Evolutionary conservation across 2,329 filamentous ascomycete genomes (phyloP).

Genomic region (Aureobasidium subglaciale): DNA sequence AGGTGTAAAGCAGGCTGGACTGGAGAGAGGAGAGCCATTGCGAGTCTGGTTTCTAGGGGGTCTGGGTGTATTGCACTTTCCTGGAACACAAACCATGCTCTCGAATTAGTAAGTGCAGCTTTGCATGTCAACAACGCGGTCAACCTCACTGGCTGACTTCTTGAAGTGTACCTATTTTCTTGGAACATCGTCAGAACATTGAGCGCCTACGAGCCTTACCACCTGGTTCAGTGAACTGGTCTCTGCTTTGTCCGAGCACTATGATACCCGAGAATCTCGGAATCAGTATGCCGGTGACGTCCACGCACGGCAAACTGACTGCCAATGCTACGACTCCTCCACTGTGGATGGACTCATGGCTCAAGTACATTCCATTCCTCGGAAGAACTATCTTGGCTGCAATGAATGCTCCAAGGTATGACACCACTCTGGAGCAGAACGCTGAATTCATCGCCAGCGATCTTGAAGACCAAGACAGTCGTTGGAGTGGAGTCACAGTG

Average conservation of each 20-base stretch:
- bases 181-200: conserved; percentile 31
- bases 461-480: conserved; percentile 26
- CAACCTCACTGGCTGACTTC: background rate
- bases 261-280: conserved; percentile 31
- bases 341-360: conserved; percentile 30
- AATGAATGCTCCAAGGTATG: conserved; percentile 29
- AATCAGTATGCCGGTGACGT: conserved; percentile 26
- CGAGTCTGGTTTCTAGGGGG: conserved; percentile 35
- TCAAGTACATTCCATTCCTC: conserved; percentile 28
- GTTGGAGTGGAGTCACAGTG: conserved; percentile 31
- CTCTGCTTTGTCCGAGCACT: conserved; percentile 31
- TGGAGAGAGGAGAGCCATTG: conserved; percentile 28
- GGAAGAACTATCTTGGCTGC: conserved; percentile 26
- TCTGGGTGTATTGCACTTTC: conserved; percentile 31
- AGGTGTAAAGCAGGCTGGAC: conserved; percentile 29
- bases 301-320: conserved; percentile 22
- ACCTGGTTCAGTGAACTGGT: conserved; percentile 31
- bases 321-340: conserved; percentile 28
- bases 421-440: conserved; percentile 34
- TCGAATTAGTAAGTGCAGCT: conserved; percentile 28
- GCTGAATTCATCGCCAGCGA: conserved; percentile 39
- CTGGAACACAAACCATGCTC: conserved; percentile 29
- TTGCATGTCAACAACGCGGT: background rate
- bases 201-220: conserved; percentile 26
- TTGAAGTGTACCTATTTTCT: conserved; percentile 30